Percentiles rank a stretch among this genome's conserved stretches.
phyloP scores from a whole-genome alignment of 345 rosid species.

The Eucalyptus sp. region DNA sequence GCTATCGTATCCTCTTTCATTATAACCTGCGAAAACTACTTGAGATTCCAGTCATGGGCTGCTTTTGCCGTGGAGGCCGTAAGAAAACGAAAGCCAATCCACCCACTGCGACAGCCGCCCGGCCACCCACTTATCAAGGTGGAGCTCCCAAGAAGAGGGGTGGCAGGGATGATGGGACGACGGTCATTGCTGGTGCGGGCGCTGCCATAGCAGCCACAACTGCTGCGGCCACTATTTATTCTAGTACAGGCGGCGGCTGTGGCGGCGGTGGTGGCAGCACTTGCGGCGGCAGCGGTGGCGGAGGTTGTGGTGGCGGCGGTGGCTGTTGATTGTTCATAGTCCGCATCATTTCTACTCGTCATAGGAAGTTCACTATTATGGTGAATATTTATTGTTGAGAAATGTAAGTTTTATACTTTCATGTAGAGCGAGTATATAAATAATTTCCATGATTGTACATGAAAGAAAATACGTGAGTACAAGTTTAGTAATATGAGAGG shows the following conservation, averaged over 20 bases:
- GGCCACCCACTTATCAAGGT: not conserved
- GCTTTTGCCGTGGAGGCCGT: not conserved
- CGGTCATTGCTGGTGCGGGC: not conserved
- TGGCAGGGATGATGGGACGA: not conserved
- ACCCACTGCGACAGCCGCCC: not conserved
- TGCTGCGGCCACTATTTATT: not conserved
- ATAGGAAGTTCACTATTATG: not conserved
- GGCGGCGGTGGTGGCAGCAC: accelerated
- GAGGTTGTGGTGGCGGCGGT: not conserved
- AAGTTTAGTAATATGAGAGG: not conserved
- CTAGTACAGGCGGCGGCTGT: not conserved
- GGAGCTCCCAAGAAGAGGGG: not conserved
- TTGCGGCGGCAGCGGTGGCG: not conserved
- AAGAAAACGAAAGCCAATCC: not conserved
- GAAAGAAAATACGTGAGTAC: too few species aligned
- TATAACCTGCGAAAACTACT: not conserved
- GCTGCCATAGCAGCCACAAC: not conserved
- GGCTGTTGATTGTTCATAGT: not conserved
- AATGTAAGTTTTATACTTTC: too few species aligned
- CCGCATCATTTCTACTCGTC: accelerated
- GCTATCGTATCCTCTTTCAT: not conserved
- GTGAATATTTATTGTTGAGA: not conserved
- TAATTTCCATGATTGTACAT: too few species aligned
- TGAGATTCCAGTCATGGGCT: not conserved
- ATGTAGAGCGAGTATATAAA: accelerated